A percentile compares a stretch with the other conserved stretches of the same genome.
Evolutionary conservation across 1,284 basidiomycete species (phyloP).

Genomic region (Trichosporon coremiiforme): DNA sequence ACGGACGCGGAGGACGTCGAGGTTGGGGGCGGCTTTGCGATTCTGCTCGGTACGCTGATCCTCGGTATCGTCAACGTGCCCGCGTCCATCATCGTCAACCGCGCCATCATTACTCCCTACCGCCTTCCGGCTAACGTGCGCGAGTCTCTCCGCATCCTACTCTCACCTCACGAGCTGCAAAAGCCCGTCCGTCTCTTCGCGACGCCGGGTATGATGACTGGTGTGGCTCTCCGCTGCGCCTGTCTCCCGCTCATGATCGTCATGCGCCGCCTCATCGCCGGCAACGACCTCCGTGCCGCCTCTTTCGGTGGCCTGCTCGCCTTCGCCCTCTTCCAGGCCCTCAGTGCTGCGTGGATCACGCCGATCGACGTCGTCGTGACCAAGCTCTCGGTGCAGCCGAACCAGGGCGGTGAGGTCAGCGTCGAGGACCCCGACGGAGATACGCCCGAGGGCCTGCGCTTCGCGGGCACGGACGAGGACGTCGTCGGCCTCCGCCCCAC

Average conservation of each 20-base stretch:
- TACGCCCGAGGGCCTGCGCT: slow-evolving; percentile 63
- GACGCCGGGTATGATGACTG: slow-evolving; percentile 76
- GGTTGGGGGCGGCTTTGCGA: not conserved
- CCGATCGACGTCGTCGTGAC: slow-evolving; percentile 82
- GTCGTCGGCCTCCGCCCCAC: slow-evolving; percentile 84
- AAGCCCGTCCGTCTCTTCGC: slow-evolving; percentile 78
- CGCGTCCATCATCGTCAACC: slow-evolving; percentile 73
- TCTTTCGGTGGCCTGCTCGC: slow-evolving; percentile 54
- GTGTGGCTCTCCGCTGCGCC: slow-evolving; percentile 70
- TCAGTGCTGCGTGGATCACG: slow-evolving; percentile 68
- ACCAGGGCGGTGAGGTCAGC: slow-evolving; percentile 64
- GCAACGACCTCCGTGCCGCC: slow-evolving; percentile 23
- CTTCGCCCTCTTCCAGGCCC: slow-evolving; percentile 63
- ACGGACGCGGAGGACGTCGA: slow-evolving; percentile 40
- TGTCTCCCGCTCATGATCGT: slow-evolving; percentile 67
- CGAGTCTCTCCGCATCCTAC: slow-evolving; percentile 68
- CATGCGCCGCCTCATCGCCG: slow-evolving; percentile 30
- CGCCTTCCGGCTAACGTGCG: slow-evolving; percentile 67
- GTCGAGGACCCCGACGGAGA: slow-evolving; percentile 64
- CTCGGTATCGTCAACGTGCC: slow-evolving; percentile 65
- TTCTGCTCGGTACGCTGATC: slow-evolving; percentile 53
- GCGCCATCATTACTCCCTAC: slow-evolving; percentile 82
- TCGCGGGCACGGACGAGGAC: slow-evolving; percentile 76
- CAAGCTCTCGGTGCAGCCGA: slow-evolving; percentile 79
- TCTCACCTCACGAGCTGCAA: slow-evolving; percentile 79